Evolutionary conservation across 495 filamentous ascomycete species (phyloP).

Genomic region (Aspergillus wentii): DNA sequence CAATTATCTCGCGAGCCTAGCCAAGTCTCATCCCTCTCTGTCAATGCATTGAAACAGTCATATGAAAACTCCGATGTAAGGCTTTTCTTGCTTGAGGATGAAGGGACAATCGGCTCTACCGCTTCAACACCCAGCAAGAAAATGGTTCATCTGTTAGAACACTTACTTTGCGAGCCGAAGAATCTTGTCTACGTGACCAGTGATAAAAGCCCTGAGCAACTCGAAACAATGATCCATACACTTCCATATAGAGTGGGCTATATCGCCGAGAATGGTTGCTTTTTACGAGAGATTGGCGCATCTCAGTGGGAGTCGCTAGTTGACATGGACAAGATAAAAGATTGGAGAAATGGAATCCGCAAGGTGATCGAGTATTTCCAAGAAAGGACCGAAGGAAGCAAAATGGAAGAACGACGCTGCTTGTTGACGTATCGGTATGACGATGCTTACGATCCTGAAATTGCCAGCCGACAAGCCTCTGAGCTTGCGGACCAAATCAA

Average conservation of each 20-base stretch:
- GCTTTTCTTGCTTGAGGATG: constrained; percentile 79
- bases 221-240: constrained; percentile 60
- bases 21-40: constrained; percentile 65
- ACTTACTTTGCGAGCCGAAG: constrained; percentile 59
- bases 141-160: constrained; percentile 60
- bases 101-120: constrained; percentile 65
- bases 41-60: constrained; percentile 49
- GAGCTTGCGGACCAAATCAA: constrained; percentile 87
- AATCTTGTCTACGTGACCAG: constrained; percentile 86
- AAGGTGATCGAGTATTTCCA: constrained; percentile 75
- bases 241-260: constrained; percentile 63
- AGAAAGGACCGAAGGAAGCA: constrained; percentile 77
- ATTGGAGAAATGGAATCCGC: constrained; percentile 70
- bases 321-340: constrained; percentile 54
- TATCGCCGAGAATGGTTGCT: constrained; percentile 88
- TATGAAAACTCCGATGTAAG: constrained; percentile 57
- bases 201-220: constrained; percentile 68
- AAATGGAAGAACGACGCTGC: constrained; percentile 72
- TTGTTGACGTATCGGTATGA: constrained; percentile 76
- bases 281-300: constrained; percentile 55
- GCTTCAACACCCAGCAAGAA: constrained; percentile 61
- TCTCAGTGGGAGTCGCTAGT: constrained; percentile 62
- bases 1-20: constrained; percentile 67
- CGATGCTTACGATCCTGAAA: constrained; percentile 61
- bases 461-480: constrained; percentile 65